Base-by-base conservation (phyloP, 352 stramenopile genomes). In the Phytophthora vignae region DNA sequence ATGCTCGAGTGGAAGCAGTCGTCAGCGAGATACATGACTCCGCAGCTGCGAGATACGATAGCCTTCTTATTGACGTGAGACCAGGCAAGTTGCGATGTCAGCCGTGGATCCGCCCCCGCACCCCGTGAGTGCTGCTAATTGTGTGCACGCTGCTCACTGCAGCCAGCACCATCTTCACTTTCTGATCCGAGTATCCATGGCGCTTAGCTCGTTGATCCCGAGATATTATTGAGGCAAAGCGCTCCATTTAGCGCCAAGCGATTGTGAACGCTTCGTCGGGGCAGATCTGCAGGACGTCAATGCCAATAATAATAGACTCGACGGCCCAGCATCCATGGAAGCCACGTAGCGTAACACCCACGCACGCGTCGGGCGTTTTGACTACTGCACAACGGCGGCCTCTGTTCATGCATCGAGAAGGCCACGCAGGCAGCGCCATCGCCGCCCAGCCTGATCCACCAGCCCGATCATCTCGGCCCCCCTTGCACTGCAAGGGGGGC, bases 1-100 rank as follows among this genome's bases (percentile, higher is more conserved):
- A 92, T 92, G 31, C 83, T 76, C 55, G 85, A 91, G 75, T 81
- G 78, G 50, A 64, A 79, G 46, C 65, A 70, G 22, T 85, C 74
- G n/a, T 76, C 70, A 17, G 84, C 72, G 63, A 68, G 25, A 25
- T 72, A 54, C 75, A 82, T 82, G 42, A 22, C 40, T 44, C 0
- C 33, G 31, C 19, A 22, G 12, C 19, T 12, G n/a, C 42, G 52
- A 15, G 36, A 14, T 44, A 6, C 12, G 11, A 8, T 44, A 44
- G 36, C 38, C 38, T 44, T 44, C 38, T 44, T 44, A 44, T 40
- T 19, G 40, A 33, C 21, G 27, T 25, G 11, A 17, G 44, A 70
- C 54, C 22, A 53, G 53, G 61, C 62, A n/a, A 59, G 60, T 63
- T 75, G 68, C 40, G 36, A 52, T 67, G 62, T 75, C 25, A 67